Percentiles rank a stretch among this genome's conserved stretches.
Evolutionary conservation across 176 grass and related monocot species (phyloP).

Genomic region (Poa annua): DNA sequence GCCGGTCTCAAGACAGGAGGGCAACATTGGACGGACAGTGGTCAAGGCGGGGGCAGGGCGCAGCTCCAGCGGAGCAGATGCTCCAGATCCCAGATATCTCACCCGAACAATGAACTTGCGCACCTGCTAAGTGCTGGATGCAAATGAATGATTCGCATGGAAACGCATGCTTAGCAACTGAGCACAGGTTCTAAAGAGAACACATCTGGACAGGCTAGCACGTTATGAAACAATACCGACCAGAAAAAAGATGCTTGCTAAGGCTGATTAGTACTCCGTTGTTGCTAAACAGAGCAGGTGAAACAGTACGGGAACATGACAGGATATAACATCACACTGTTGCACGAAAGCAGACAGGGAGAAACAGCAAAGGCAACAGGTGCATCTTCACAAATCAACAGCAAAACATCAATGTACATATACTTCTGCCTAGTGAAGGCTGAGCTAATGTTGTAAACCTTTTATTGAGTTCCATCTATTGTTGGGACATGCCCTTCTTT

Average conservation of each 20-base stretch:
- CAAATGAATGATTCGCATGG: conserved; percentile 4
- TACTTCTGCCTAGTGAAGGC: not conserved
- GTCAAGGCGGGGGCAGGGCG: not conserved
- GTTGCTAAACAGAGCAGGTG: not conserved
- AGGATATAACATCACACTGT: not conserved
- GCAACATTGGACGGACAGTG: not conserved
- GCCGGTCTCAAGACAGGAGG: not conserved
- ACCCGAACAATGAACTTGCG: not conserved
- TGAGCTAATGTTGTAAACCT: conserved; percentile 21
- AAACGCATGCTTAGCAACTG: not conserved
- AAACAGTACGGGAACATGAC: not conserved
- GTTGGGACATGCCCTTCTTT: not conserved
- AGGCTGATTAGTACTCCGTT: not conserved
- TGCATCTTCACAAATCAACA: not conserved
- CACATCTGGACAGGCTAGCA: not conserved
- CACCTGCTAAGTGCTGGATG: not conserved
- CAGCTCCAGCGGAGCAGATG: conserved; percentile 29
- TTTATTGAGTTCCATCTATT: conserved; percentile 31
- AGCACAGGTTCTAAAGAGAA: not conserved
- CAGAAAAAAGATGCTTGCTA: not conserved
- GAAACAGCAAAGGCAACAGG: not conserved
- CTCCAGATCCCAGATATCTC: not conserved
- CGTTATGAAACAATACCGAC: not conserved
- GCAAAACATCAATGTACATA: not conserved
- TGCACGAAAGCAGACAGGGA: not conserved